Percentiles rank a stretch among this genome's conserved stretches.
Evolutionary conservation across 129 eudicot genomes (phyloP).

Genomic region (Chrysanthemum lavandulifolium): DNA sequence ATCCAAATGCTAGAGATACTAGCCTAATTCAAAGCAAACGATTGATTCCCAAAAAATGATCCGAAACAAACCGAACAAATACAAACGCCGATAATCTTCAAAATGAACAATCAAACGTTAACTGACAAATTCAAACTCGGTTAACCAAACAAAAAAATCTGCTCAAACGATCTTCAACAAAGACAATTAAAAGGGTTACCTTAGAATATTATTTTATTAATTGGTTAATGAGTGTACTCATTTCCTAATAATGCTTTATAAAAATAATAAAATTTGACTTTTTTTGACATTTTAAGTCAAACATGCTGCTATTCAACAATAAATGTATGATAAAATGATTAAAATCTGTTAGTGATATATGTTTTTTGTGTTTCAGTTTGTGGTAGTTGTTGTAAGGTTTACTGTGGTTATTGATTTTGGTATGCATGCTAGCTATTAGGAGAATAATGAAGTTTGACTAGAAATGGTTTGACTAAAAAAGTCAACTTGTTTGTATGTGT

Average conservation of each 20-base stretch:
- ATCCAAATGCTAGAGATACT: too few relatives aligned
- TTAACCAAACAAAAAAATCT: too few relatives aligned
- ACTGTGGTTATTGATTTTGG: conserved; percentile 2
- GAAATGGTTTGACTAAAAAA: conserved; percentile 25
- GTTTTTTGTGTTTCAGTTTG: background rate
- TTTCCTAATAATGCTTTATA: conserved; percentile 1
- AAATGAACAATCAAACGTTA: too few relatives aligned
- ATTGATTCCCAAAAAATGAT: too few relatives aligned
- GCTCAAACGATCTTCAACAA: too few relatives aligned
- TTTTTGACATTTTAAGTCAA: background rate
- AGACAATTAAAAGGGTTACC: background rate
- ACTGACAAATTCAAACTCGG: too few relatives aligned
- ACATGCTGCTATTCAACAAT: background rate
- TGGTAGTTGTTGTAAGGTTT: conserved; percentile 14
- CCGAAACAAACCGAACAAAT: too few relatives aligned
- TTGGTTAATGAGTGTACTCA: conserved; percentile 8
- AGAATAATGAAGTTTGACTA: conserved; percentile 15
- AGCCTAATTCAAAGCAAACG: too few relatives aligned
- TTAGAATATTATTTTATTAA: conserved; percentile 16
- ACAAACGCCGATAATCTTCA: too few relatives aligned
- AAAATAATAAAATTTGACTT: conserved; percentile 22
- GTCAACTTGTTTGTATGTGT: conserved; percentile 19
- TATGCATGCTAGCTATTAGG: background rate
- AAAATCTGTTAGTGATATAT: background rate
- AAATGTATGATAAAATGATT: background rate